A percentile compares a stretch with the other conserved stretches of the same genome.
Evolutionary conservation across 805 yeast species (phyloP).

Genomic region (Candida nemodendra): DNA sequence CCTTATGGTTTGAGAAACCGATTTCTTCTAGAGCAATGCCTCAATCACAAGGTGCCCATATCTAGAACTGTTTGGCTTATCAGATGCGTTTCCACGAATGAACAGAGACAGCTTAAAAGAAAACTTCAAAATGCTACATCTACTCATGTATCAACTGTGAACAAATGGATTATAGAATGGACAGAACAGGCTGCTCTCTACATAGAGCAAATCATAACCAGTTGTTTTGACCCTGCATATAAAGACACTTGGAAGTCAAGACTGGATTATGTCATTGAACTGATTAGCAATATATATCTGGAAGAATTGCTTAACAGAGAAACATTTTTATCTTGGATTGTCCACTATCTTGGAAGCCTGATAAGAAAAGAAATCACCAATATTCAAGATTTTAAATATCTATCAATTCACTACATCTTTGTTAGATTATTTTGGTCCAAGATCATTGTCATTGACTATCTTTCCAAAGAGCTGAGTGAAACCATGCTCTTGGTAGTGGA

Average conservation of each 20-base stretch:
- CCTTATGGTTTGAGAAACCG: slow-evolving; percentile 89
- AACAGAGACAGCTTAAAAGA: slow-evolving; percentile 56
- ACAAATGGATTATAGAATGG: slow-evolving; percentile 83
- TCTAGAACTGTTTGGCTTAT: slow-evolving; percentile 90
- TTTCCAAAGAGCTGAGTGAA: slow-evolving; percentile 66
- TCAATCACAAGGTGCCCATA: slow-evolving; percentile 65
- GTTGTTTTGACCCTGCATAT: slow-evolving; percentile 29
- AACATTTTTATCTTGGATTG: slow-evolving; percentile 61
- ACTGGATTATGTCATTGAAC: slow-evolving; percentile 58
- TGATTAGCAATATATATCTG: slow-evolving; percentile 63
- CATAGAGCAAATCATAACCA: slow-evolving; percentile 49
- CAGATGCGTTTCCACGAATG: slow-evolving; percentile 81
- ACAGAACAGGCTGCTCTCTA: slow-evolving; percentile 74
- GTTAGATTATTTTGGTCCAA: slow-evolving; percentile 72
- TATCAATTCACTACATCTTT: slow-evolving; percentile 43
- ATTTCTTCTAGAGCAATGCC: slow-evolving; percentile 69
- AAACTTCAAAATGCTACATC: slow-evolving; percentile 31
- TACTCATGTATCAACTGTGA: slow-evolving; percentile 39
- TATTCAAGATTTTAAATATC: slow-evolving; percentile 21
- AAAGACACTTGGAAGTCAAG: slow-evolving; percentile 45
- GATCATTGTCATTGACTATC: slow-evolving; percentile 50
- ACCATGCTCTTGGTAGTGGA: slow-evolving; percentile 40
- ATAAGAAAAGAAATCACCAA: slow-evolving; percentile 14
- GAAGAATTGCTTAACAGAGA: slow-evolving; percentile 65
- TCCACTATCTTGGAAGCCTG: slow-evolving; percentile 44